Percentiles rank a stretch among this genome's conserved stretches.
phyloP scores from a whole-genome alignment of 345 rosid species.

The Pistacia vera region DNA sequence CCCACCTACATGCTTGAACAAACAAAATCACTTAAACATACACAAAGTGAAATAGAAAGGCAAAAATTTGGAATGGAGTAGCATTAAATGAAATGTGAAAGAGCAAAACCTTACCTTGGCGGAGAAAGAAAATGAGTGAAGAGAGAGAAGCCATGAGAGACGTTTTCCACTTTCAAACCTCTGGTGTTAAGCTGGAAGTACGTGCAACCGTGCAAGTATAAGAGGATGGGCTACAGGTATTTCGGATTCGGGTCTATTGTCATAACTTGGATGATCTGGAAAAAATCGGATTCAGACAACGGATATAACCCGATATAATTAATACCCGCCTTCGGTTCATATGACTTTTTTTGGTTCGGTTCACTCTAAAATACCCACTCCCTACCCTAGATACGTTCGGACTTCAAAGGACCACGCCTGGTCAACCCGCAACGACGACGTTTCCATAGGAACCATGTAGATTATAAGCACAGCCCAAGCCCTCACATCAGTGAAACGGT shows the following conservation, averaged over 20 bases:
- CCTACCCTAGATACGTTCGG: no score
- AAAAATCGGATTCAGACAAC: no score
- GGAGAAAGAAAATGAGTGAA: constrained; percentile 54
- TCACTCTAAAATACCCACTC: no score
- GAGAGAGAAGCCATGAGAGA: constrained; percentile 64
- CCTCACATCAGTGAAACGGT: not conserved
- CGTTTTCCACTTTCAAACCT: not conserved
- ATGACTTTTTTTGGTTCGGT: no score
- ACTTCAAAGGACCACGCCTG: no score
- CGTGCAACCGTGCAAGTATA: not conserved
- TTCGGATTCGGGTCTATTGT: no score
- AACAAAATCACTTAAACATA: constrained; percentile 1
- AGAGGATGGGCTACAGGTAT: not conserved
- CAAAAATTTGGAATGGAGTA: not conserved
- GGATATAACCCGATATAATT: no score
- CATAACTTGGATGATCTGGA: no score
- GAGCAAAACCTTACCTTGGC: constrained; percentile 53
- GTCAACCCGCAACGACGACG: no score
- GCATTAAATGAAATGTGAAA: not conserved
- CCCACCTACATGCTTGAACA: constrained; percentile 45
- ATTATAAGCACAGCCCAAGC: no score
- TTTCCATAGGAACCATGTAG: no score
- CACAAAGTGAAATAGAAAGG: not conserved
- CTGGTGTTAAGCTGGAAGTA: not conserved
- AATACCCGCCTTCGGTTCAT: no score